Conservation (phyloP, 208 protist species). For the Lotmaria passim region DNA sequence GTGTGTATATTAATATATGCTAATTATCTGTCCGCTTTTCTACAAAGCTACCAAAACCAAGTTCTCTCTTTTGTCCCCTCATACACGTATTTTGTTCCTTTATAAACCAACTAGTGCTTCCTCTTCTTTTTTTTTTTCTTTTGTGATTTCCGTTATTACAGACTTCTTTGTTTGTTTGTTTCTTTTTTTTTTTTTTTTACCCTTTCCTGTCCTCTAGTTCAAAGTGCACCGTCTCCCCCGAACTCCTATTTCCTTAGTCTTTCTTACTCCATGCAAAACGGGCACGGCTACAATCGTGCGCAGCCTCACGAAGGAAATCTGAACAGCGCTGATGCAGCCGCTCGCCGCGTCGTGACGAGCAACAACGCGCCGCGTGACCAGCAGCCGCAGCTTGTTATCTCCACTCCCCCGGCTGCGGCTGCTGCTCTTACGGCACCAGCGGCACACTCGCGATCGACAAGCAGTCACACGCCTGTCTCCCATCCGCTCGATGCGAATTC, state of each 20-base stretch:
- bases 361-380: neutral
- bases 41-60: too few relatives aligned
- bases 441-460: neutral
- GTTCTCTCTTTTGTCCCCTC: too few relatives aligned
- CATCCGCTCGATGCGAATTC: neutral
- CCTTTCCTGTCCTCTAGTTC: neutral
- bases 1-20: too few relatives aligned
- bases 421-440: too few relatives aligned
- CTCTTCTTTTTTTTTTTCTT: neutral
- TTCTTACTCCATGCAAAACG: constrained; percentile 12
- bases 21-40: too few relatives aligned
- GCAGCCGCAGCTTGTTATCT: neutral
- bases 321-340: neutral
- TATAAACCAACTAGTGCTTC: too few relatives aligned
- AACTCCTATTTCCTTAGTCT: constrained; percentile 12
- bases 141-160: too few relatives aligned
- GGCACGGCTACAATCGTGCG: constrained; percentile 9
- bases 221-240: constrained; percentile 8
- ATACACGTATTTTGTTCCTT: too few relatives aligned
- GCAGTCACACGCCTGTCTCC: constrained; percentile 6
- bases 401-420: neutral
- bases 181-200: neutral
- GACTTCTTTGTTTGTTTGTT: neutral
- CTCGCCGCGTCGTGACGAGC: constrained; percentile 4
- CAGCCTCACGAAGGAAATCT: constrained; percentile 5